Percentiles rank a stretch among this genome's conserved stretches.
These are phyloP conservation scores for Gossypium davidsonii DNA, from an alignment of 441 rosid genomes.

Conservation along the genomic window DNA sequence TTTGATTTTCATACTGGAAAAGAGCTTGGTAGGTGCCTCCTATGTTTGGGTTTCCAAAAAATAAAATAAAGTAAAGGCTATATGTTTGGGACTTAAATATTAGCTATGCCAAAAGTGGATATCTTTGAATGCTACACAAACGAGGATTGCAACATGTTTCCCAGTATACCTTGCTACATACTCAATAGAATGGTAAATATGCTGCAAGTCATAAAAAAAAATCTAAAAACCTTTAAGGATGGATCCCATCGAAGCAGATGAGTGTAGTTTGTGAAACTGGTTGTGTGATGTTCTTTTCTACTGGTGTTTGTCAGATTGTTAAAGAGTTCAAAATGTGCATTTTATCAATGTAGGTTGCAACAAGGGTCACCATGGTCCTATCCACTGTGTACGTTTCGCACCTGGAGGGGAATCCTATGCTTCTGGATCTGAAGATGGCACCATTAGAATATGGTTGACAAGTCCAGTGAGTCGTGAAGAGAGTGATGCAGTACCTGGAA, in stretches of 20 bases:
- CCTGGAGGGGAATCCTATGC: slow-evolving; percentile 95
- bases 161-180: too few relatives aligned
- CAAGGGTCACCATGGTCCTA: slow-evolving; percentile 98
- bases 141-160: background rate
- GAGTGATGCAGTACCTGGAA: slow-evolving; percentile 19
- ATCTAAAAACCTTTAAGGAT: background rate
- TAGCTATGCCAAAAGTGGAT: background rate
- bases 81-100: background rate
- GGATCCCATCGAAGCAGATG: background rate
- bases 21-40: slow-evolving; percentile 49
- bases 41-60: background rate
- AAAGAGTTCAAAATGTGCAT: background rate
- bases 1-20: slow-evolving; percentile 87
- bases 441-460: slow-evolving; percentile 87
- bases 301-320: background rate
- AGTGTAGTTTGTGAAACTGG: background rate
- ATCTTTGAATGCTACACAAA: background rate
- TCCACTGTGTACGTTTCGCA: slow-evolving; percentile 79
- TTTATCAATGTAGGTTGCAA: slow-evolving; percentile 59
- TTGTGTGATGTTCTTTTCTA: background rate
- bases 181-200: background rate
- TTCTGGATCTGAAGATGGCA: slow-evolving; percentile 95
- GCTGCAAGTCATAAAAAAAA: background rate
- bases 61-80: background rate
- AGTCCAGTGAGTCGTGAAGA: slow-evolving; percentile 44